Evolutionary conservation across 1,139 yeast genomes (phyloP).

Genomic region (Taphrina populina): DNA sequence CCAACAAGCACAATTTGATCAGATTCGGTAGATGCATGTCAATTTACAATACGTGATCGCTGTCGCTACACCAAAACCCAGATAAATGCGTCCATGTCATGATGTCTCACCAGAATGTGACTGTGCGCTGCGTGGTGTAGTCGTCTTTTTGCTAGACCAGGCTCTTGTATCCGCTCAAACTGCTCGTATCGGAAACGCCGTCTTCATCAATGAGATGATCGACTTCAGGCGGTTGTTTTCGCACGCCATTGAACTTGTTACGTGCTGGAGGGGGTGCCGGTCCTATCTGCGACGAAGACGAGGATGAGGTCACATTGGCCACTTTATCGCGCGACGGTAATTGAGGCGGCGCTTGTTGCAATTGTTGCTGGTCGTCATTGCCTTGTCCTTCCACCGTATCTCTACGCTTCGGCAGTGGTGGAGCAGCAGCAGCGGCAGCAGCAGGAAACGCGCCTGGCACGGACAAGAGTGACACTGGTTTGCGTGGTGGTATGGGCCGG

Average conservation of each 20-base stretch:
- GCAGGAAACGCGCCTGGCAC: slow-evolving; percentile 12
- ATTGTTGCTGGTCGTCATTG: background rate
- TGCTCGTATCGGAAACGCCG: background rate
- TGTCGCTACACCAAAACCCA: too few relatives aligned
- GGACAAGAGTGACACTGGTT: background rate
- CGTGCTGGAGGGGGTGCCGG: slow-evolving; percentile 8
- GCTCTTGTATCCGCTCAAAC: slow-evolving; percentile 2
- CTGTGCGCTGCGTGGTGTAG: too few relatives aligned
- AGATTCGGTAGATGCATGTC: too few relatives aligned
- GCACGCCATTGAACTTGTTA: background rate
- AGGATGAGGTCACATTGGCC: background rate
- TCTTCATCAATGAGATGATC: slow-evolving; percentile 11
- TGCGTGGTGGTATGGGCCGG: slow-evolving; percentile 8
- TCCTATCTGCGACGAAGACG: background rate
- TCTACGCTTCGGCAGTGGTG: slow-evolving; percentile 23
- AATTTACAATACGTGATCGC: too few relatives aligned
- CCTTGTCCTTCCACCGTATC: slow-evolving; percentile 1
- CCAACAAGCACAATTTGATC: too few relatives aligned
- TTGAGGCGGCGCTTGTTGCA: background rate
- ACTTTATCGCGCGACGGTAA: slow-evolving; percentile 14
- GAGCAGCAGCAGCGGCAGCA: background rate
- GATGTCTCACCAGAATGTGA: too few relatives aligned
- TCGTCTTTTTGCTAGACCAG: too few relatives aligned
- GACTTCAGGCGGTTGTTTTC: background rate
- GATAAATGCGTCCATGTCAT: too few relatives aligned